Conservation (phyloP, 371 early-diverging fungal genomes). For the Mucor piriformis region DNA sequence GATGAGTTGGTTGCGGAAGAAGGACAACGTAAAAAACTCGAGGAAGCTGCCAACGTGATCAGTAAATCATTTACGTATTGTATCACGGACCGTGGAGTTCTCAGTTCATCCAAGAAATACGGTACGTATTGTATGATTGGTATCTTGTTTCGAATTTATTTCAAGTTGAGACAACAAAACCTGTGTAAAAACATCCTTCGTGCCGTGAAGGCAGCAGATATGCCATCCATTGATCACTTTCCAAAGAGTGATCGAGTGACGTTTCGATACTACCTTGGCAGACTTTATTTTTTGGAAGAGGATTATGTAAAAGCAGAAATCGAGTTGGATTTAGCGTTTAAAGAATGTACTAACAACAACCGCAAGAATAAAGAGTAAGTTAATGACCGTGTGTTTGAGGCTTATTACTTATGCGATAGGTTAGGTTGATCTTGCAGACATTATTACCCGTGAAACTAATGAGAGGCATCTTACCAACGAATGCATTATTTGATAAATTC, state of each 20-base stretch:
- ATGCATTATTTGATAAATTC: constrained; percentile 56
- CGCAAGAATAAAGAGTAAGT: constrained; percentile 61
- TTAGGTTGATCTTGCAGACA: constrained; percentile 72
- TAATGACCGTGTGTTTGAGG: background rate
- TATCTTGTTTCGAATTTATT: constrained; percentile 83
- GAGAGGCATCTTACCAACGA: constrained; percentile 68
- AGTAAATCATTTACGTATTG: constrained; percentile 88
- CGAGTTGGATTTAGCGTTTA: constrained; percentile 70
- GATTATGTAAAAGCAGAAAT: constrained; percentile 75
- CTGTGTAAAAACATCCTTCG: constrained; percentile 83
- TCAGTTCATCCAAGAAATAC: constrained; percentile 78
- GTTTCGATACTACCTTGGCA: constrained; percentile 83
- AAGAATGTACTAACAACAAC: constrained; percentile 58
- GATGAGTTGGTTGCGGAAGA: constrained; percentile 22
- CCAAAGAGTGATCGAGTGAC: constrained; percentile 87
- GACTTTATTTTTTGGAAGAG: constrained; percentile 82
- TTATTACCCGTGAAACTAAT: constrained; percentile 75
- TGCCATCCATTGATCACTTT: constrained; percentile 74
- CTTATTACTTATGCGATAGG: background rate
- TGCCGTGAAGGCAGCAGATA: constrained; percentile 71
- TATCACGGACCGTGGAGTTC: constrained; percentile 73
- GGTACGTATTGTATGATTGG: constrained; percentile 88
- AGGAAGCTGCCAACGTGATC: constrained; percentile 84
- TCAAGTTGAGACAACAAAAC: constrained; percentile 80
- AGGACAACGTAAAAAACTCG: constrained; percentile 63